Conservation (phyloP, 305 asterid species). For the Solanum hybrid region DNA sequence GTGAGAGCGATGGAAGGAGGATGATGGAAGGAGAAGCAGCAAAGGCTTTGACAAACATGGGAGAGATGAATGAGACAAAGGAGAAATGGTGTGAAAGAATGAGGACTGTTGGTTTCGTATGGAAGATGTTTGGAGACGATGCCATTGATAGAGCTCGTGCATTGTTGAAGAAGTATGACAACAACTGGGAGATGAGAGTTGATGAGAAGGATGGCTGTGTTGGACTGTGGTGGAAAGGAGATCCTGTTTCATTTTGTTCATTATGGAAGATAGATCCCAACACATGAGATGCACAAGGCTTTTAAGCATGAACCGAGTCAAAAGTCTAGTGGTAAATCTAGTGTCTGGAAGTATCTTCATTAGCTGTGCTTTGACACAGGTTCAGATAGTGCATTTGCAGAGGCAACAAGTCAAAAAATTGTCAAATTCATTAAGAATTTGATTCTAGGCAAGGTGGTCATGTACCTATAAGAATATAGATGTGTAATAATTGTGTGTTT, state of each 20-base stretch:
- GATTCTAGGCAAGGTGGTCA: background rate
- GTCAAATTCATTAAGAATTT: background rate
- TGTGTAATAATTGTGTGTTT: background rate
- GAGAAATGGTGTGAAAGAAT: conserved; percentile 77
- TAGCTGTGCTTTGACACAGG: background rate
- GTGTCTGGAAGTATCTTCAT: background rate
- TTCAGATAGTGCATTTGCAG: background rate
- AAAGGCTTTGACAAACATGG: conserved; percentile 38
- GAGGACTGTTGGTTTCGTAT: conserved; percentile 46
- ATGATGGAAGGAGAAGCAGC: conserved; percentile 92
- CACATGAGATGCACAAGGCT: background rate
- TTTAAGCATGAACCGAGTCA: background rate
- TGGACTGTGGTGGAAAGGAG: conserved; percentile 74
- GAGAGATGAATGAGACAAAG: conserved; percentile 68
- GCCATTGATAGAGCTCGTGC: conserved; percentile 61
- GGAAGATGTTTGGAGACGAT: conserved; percentile 45
- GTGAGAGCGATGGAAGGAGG: conserved; percentile 70
- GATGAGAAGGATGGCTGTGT: conserved; percentile 53
- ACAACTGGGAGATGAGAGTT: conserved; percentile 60
- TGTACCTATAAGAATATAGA: background rate
- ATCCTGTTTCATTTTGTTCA: conserved; percentile 68
- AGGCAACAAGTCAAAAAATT: background rate
- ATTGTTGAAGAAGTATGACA: conserved; percentile 65
- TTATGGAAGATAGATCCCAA: conserved; percentile 48
- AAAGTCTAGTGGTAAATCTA: background rate